Percentiles rank a stretch among this genome's conserved stretches.
Conservation (phyloP, 257 asterid genomes). For the Nicotiana benthamiana region DNA sequence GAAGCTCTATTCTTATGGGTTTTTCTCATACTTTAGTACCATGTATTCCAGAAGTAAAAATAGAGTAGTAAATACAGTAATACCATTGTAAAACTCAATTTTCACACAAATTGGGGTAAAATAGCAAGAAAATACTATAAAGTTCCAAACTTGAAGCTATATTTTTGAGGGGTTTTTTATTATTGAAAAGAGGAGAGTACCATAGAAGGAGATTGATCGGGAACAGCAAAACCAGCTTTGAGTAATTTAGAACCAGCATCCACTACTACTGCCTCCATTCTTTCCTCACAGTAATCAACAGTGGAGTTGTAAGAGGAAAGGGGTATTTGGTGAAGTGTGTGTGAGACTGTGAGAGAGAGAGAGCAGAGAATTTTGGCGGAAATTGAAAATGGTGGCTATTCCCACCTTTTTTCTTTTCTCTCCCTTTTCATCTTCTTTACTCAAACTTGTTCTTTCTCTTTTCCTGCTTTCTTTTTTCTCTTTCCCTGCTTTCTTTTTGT, state of each 20-base stretch:
- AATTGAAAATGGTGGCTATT: background rate
- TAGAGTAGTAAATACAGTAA: background rate
- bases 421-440: background rate
- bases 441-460: background rate
- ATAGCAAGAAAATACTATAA: background rate
- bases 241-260: conserved; percentile 81
- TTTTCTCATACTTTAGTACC: background rate
- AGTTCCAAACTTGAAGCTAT: background rate
- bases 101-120: background rate
- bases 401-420: background rate
- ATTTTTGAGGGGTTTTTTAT: background rate
- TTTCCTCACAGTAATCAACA: background rate
- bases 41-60: background rate
- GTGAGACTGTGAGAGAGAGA: no score
- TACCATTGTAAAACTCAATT: background rate
- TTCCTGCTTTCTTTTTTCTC: background rate
- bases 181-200: conserved; percentile 18
- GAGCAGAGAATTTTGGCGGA: background rate
- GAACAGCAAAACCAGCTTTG: conserved; percentile 88
- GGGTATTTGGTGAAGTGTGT: background rate
- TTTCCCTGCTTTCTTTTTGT: background rate
- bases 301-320: background rate
- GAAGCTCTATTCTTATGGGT: background rate
- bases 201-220: conserved; percentile 96
- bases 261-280: conserved; percentile 91